Evolutionary conservation across 1,284 basidiomycete species (phyloP), one percentile per base, ranked within the genome.

Genomic region (Ustilago sp.): DNA sequence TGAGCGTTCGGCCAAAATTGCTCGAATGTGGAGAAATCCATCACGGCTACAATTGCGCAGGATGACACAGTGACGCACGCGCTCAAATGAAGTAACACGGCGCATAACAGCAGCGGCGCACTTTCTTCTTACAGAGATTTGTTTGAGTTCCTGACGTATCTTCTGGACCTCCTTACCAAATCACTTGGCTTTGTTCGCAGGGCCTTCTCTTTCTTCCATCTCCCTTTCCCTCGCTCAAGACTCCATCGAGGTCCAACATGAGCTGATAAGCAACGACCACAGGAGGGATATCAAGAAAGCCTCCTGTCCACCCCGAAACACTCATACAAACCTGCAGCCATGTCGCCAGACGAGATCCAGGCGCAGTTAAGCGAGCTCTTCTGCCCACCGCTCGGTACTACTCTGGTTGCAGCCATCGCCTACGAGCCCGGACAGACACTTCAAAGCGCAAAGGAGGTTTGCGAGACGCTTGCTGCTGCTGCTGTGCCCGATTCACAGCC

Each of bases 391-490:
- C 63, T 82, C 19, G 81, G 81, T 56, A 65, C 81, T 4, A 64
- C 79, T 5, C 59, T 82, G 28, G 75, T 82, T 2, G 81, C 81
- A 17, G 79, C 74, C 12, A 79, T 82, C 23, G 74, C 74, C 0
- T 43, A 75, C 47, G 81, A 82, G 51, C 74, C 65, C 15, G 60
- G 59, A 1, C 81, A 82, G 51, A 81, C 79, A 3, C 58, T 77
- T 7, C 75, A 81, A 38, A 70, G 72, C 50, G 77, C 77, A 0
- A 68, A 59, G 19, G 72, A 76, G 52, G 66, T 81, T 2, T 74
- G 79, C 48, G 64, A 73, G 59, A 67, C 60, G 5, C 65, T 81
- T 3, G 64, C 75, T 51, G 74, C 71, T 32, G 74, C 68, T 39
- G 70, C 68, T 19, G 43, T 67, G 0, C 59, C 63, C 5, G 72